Evolutionary conservation across 2,329 filamentous ascomycete species (phyloP), one percentile per base, ranked within the genome.

Genomic region (Aspergillaceae sp.): DNA sequence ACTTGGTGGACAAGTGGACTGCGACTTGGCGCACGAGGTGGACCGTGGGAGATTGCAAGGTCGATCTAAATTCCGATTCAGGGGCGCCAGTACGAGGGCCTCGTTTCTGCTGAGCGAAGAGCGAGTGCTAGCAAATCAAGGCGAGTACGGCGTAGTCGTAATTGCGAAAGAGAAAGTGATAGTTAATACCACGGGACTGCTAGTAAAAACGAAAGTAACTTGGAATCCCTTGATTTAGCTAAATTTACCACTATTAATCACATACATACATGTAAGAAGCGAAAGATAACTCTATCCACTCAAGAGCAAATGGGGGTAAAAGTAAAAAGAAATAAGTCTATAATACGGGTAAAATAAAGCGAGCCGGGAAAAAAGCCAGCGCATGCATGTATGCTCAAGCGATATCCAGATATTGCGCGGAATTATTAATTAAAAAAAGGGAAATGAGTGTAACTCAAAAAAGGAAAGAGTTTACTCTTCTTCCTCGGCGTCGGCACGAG

Each of bases 401-500:
- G 61, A 58, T 63, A 64, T 60, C 62, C 61, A 64, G 60, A 27
- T 38, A 38, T 38, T 11, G 26, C 50, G 49, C 48, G 48, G 51
- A 56, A 61, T 56, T 34, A 55, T 50, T 53, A 47, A 53, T 54
- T 51, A 53, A 51, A 51, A 48, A 45, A 19, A 45, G 48, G 40
- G 46, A 48, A 51, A 49, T 48, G 54, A 57, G 55, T 43, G 54
- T 46, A 50, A 32, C 47, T 49, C 42, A 19, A 11, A 36, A 36
- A 36, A 36, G 34, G n/a, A 57, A 49, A 43, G 28, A 49, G 48
- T 62, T 60, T 67, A 72, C 56, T 72, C 68, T 49, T 69, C 67
- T 45, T 72, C 69, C 53, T 72, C 70, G 42, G 69, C 66, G 51
- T 68, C 68, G 47, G 63, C 57, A 48, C 66, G 68, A 48, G 64